phyloP scores from a whole-genome alignment of 345 rosid genomes.

The Mercurialis annua region DNA sequence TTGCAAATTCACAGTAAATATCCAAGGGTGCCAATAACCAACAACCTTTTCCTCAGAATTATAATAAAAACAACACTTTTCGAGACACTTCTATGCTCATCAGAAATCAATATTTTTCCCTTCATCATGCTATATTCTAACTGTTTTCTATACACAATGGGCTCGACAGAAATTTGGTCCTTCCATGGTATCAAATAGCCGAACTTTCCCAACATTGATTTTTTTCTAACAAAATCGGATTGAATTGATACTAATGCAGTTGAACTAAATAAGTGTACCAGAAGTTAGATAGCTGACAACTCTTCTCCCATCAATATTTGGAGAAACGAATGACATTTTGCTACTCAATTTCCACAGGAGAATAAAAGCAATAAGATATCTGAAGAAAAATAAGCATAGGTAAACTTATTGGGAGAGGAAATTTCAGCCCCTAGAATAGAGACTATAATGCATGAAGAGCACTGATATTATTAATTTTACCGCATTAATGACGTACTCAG shows the following conservation, averaged over 20 bases:
- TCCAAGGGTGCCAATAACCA: background rate
- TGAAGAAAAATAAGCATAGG: slow-evolving; percentile 24
- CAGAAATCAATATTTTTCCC: background rate
- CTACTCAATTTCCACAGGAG: slow-evolving; percentile 80
- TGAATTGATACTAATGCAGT: background rate
- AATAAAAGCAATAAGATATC: slow-evolving; percentile 78
- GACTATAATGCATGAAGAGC: slow-evolving; percentile 11
- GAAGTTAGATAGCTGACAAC: slow-evolving; percentile 64
- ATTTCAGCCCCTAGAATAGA: slow-evolving; percentile 6
- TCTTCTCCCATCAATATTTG: slow-evolving; percentile 56
- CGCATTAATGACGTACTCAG: slow-evolving; percentile 87
- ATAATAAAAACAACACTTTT: background rate
- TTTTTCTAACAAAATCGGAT: background rate
- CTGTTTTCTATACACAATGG: background rate
- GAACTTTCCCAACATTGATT: background rate
- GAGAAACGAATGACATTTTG: slow-evolving; percentile 65
- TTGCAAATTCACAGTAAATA: background rate
- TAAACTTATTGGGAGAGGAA: slow-evolving; percentile 13
- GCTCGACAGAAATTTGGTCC: background rate
- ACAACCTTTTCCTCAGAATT: background rate
- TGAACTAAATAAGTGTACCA: slow-evolving; percentile 39
- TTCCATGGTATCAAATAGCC: background rate
- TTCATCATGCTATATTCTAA: background rate
- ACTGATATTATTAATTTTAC: slow-evolving; percentile 44
- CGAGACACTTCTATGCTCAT: background rate